These are phyloP conservation scores for Aspergillus sp. DNA, from an alignment of 2,329 filamentous ascomycete species.

Conservation along the genomic window DNA sequence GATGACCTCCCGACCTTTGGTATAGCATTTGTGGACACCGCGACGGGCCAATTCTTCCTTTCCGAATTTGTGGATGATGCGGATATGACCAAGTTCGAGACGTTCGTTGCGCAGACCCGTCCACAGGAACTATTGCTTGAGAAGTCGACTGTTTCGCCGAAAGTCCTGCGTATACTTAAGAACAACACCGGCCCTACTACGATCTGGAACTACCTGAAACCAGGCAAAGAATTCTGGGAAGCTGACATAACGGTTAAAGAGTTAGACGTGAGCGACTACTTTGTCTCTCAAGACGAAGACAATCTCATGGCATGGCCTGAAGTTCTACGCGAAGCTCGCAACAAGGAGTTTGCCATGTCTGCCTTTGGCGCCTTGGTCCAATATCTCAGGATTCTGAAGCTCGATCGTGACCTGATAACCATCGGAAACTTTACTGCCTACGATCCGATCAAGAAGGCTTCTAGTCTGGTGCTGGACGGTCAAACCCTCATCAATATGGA, in stretches of 20 bases:
- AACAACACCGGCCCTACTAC: constrained; percentile 92
- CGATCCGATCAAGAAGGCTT: constrained; percentile 85
- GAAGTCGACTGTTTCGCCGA: constrained; percentile 82
- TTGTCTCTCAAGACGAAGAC: constrained; percentile 59
- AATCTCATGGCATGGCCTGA: constrained; percentile 73
- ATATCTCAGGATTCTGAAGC: constrained; percentile 82
- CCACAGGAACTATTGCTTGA: constrained; percentile 88
- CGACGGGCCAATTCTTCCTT: constrained; percentile 92
- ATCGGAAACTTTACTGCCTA: constrained; percentile 91
- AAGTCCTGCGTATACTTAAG: constrained; percentile 87
- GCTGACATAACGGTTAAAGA: constrained; percentile 79
- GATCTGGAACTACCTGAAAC: constrained; percentile 91
- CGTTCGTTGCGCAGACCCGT: constrained; percentile 86
- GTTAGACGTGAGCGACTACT: constrained; percentile 77
- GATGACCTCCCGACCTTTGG: constrained; percentile 81
- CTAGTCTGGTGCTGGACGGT: constrained; percentile 87
- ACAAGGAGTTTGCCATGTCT: constrained; percentile 84
- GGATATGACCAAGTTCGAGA: constrained; percentile 96
- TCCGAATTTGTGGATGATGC: constrained; percentile 88
- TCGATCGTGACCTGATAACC: constrained; percentile 82
- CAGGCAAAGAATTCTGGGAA: constrained; percentile 86
- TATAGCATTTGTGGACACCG: constrained; percentile 90
- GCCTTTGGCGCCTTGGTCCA: constrained; percentile 85
- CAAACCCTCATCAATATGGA: constrained; percentile 98
- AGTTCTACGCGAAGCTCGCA: constrained; percentile 66